A percentile compares a stretch with the other conserved stretches of the same genome.
phyloP scores from a whole-genome alignment of 1,284 basidiomycete species.

The Moniliophthora roreri region DNA sequence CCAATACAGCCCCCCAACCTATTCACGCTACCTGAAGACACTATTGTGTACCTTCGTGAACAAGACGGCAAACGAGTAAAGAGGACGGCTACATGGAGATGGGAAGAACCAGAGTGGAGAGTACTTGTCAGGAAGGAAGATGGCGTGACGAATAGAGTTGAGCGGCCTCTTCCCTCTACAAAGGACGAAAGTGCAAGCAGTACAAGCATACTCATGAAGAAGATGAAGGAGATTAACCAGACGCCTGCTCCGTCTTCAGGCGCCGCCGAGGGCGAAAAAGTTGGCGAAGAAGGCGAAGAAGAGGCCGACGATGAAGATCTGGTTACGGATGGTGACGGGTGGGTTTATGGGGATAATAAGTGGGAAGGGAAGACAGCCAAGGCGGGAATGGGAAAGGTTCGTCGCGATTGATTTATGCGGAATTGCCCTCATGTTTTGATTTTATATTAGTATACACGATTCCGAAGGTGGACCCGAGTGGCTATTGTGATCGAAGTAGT shows the following conservation, averaged over 20 bases:
- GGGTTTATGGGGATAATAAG: constrained; percentile 95
- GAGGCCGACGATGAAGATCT: constrained; percentile 32
- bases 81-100: constrained; percentile 78
- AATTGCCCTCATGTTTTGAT: constrained; percentile 5
- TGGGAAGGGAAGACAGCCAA: constrained; percentile 83
- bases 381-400: constrained; percentile 81
- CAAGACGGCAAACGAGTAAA: constrained; percentile 50
- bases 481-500: constrained; percentile 76
- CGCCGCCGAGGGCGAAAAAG: constrained; percentile 16
- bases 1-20: constrained; percentile 65
- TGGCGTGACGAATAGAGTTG: constrained; percentile 48
- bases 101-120: constrained; percentile 88
- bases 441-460: constrained; percentile 70
- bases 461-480: constrained; percentile 81
- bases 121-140: constrained; percentile 66
- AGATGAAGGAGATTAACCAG: constrained; percentile 40
- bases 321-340: constrained; percentile 84
- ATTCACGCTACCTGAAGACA: constrained; percentile 60
- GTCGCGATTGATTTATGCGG: constrained; percentile 10
- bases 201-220: constrained; percentile 42
- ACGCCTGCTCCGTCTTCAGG: constrained; percentile 14
- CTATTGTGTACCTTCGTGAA: constrained; percentile 52
- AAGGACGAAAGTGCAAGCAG: constrained; percentile 45
- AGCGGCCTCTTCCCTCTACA: constrained; percentile 52
- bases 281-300: constrained; percentile 22